These are phyloP conservation scores for Brassica hybrid DNA, from an alignment of 441 rosid genomes.

Conservation along the genomic window DNA sequence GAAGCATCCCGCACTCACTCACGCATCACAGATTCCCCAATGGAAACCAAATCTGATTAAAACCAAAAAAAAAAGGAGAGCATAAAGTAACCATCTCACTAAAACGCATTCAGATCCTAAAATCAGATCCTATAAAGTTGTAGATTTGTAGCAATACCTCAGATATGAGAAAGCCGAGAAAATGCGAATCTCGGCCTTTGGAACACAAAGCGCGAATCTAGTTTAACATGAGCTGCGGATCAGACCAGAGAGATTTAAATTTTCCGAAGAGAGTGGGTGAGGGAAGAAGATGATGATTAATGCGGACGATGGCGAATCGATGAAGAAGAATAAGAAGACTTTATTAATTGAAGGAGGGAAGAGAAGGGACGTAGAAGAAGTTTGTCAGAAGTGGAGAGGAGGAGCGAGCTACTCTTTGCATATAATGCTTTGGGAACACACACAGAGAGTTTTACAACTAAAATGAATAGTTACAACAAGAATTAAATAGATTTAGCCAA, in stretches of 20 bases:
- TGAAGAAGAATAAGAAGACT: constrained; percentile 27
- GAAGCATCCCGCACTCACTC: no score
- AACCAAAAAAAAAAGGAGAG: background rate
- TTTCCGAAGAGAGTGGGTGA: background rate
- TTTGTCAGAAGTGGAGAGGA: constrained; percentile 29
- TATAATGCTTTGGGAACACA: constrained; percentile 29
- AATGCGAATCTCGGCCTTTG: constrained; percentile 33
- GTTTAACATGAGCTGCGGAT: constrained; percentile 8
- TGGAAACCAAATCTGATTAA: constrained; percentile 28
- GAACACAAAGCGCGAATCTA: constrained; percentile 30
- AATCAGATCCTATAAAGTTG: constrained; percentile 25
- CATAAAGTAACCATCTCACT: background rate
- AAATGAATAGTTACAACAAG: background rate
- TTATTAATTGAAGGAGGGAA: background rate
- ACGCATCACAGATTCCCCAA: constrained; percentile 23
- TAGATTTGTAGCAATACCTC: constrained; percentile 10
- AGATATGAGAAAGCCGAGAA: background rate
- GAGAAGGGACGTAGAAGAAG: constrained; percentile 10
- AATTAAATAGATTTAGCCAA: background rate
- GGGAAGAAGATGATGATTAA: constrained; percentile 14
- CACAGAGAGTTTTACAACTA: constrained; percentile 20
- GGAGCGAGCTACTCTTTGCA: constrained; percentile 25
- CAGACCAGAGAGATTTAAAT: background rate
- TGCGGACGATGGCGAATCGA: constrained; percentile 32
- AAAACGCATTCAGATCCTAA: background rate